Percentiles rank a stretch among this genome's conserved stretches.
phyloP scores from a whole-genome alignment of 305 asterid species.

The Stenogyne calaminthoides region DNA sequence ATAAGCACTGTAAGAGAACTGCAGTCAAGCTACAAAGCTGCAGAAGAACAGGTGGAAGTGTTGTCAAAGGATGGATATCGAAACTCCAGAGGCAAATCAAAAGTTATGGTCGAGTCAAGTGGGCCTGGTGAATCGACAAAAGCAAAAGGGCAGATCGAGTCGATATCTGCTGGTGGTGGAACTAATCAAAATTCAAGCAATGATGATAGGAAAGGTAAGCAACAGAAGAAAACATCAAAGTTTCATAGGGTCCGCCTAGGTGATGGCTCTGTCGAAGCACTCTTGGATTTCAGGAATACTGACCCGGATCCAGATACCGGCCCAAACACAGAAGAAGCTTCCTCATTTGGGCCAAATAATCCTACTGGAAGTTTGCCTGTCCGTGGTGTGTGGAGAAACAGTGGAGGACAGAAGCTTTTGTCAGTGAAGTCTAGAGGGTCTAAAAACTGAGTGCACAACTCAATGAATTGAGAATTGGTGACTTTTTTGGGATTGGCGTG shows the following conservation, averaged over 20 bases:
- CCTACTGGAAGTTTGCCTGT: constrained; percentile 50
- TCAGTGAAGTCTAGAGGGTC: constrained; percentile 42
- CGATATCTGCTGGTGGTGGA: constrained; percentile 38
- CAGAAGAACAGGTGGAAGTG: constrained; percentile 71
- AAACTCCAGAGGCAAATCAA: constrained; percentile 55
- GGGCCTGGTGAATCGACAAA: constrained; percentile 39
- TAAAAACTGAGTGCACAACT: constrained; percentile 34
- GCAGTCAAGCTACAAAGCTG: constrained; percentile 55
- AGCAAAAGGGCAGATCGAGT: constrained; percentile 40
- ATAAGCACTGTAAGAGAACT: constrained; percentile 60
- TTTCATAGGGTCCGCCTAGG: constrained; percentile 84
- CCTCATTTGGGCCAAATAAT: constrained; percentile 19
- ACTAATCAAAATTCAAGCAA: constrained; percentile 41
- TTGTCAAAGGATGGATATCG: constrained; percentile 89
- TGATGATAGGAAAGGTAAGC: constrained; percentile 70
- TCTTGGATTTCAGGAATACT: constrained; percentile 48
- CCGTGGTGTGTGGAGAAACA: constrained; percentile 80
- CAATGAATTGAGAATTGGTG: background rate
- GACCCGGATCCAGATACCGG: constrained; percentile 63
- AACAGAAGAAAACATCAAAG: constrained; percentile 80
- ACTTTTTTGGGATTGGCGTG: constrained; percentile 4
- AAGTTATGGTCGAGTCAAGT: constrained; percentile 33
- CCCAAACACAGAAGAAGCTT: constrained; percentile 38
- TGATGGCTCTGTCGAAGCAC: constrained; percentile 66
- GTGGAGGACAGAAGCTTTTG: constrained; percentile 85